Evolutionary conservation across 805 yeast species (phyloP), one percentile per base, ranked within the genome.

Genomic region (Wickerhamiella sorbophila): DNA sequence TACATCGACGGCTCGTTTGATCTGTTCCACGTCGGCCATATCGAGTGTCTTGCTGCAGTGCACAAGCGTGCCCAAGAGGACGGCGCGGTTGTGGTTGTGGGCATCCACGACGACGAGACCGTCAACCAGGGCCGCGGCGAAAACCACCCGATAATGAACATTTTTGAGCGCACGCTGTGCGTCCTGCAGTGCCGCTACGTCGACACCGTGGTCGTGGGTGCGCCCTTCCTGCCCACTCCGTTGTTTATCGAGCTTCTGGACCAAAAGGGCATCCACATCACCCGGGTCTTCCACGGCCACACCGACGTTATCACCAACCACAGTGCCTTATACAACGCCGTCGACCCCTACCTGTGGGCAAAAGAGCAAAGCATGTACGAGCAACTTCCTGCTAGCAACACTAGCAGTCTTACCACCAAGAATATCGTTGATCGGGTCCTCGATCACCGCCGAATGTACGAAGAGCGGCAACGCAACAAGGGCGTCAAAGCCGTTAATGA

Each of bases 11-110:
- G 96, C 10, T 80, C 81, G 1, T 91, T 87, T 63, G 98, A 91
- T 59, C 67, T 91, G 42, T 87, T 91, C 63, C 86, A 85, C 58
- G 86, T 94, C 17, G 96, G 94, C 17, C 96, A 91, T 58, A 83
- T 88, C 44, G 79, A 77, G 50, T 79, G 79, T 8, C 65, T 88
- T 47, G 64, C 70, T 44, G 56, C 64, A 14, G 69, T 79, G 18
- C 56, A 66, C 26, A 59, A 59, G 29, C 49, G 53, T 18, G 71
- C 74, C 0, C 47, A 52, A 4, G 55, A 54, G 14, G 58, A 53
- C 2, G 58, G 60, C 8, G 70, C 73, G 3, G 58, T 62, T 2
- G 74, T 84, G 1, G 60, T 82, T 1, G 83, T 79, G 8, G 94
- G 94, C 2, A 56, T 84, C 18, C 74, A 70, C 50, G 74, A 70